phyloP scores from a whole-genome alignment of 2,329 filamentous ascomycete species.

The Paraphoma sp. region DNA sequence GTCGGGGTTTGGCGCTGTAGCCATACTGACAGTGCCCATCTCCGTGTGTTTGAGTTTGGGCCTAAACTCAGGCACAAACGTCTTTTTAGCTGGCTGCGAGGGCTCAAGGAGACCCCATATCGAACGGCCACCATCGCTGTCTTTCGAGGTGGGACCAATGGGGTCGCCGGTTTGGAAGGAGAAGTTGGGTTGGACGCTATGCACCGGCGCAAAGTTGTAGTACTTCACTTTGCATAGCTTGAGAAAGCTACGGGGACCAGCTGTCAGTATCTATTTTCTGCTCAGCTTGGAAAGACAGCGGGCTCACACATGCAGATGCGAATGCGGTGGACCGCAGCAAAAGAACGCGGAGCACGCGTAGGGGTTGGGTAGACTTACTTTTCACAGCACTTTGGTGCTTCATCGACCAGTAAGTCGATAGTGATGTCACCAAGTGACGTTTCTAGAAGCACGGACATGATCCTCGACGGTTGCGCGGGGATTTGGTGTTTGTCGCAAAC shows the following conservation, averaged over 20 bases:
- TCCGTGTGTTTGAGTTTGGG: constrained; percentile 88
- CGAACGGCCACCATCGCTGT: constrained; percentile 90
- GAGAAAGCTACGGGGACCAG: constrained; percentile 72
- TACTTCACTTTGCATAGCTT: constrained; percentile 99
- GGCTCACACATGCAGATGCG: constrained; percentile 26
- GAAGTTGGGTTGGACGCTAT: constrained; percentile 92
- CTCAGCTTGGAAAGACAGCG: constrained; percentile 59
- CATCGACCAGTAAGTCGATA: constrained; percentile 87
- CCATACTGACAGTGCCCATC: constrained; percentile 95
- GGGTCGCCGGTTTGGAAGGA: constrained; percentile 97
- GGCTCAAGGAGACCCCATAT: constrained; percentile 85
- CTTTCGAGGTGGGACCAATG: constrained; percentile 80
- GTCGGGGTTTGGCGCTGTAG: constrained; percentile 77
- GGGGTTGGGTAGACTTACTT: constrained; percentile 70
- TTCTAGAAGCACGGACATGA: constrained; percentile 92
- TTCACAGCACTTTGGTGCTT: constrained; percentile 89
- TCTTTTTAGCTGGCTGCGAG: constrained; percentile 67
- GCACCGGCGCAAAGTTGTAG: constrained; percentile 95
- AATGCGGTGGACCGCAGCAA: constrained; percentile 22
- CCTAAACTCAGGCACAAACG: constrained; percentile 83
- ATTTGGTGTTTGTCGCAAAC: constrained; percentile 28
- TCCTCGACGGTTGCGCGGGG: constrained; percentile 18
- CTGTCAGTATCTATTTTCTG: constrained; percentile 58
- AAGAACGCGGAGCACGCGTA: constrained; percentile 19
- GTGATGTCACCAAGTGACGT: constrained; percentile 94